Evolutionary conservation across 2,329 filamentous ascomycete species (phyloP).

Genomic region (Sarocladium kiliense): DNA sequence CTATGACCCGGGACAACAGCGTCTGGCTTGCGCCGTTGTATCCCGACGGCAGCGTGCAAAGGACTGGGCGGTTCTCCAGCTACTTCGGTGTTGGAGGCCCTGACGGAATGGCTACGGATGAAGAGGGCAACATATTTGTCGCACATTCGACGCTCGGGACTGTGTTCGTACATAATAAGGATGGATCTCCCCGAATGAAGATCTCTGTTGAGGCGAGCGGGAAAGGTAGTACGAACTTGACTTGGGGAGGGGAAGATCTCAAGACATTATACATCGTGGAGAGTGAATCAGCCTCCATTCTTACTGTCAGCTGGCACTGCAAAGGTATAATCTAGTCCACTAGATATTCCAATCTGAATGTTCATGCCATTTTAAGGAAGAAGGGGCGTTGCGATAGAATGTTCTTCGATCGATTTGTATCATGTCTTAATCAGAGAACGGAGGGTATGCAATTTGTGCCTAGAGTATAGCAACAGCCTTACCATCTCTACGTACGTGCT

Average conservation of each 20-base stretch:
- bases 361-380: too few species aligned
- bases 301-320: slow-evolving; percentile 5
- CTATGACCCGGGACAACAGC: slow-evolving; percentile 13
- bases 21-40: slow-evolving; percentile 13
- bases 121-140: slow-evolving; percentile 14
- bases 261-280: slow-evolving; percentile 9
- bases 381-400: too few species aligned
- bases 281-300: slow-evolving; percentile 1
- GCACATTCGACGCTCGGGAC: slow-evolving; percentile 11
- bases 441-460: too few species aligned
- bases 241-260: slow-evolving; percentile 4
- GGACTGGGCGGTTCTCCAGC: slow-evolving; percentile 11
- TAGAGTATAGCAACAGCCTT: too few species aligned
- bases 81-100: slow-evolving; percentile 11
- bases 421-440: too few species aligned
- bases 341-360: too few species aligned
- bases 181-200: neutral
- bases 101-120: slow-evolving; percentile 12
- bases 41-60: slow-evolving; percentile 13
- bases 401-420: too few species aligned
- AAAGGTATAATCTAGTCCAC: too few species aligned
- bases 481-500: too few species aligned
- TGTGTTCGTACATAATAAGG: slow-evolving; percentile 11
- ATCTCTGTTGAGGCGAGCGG: slow-evolving; percentile 3
- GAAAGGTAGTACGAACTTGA: slow-evolving; percentile 4